Evolutionary conservation across 2,329 filamentous ascomycete species (phyloP), one percentile per base, ranked within the genome.

Genomic region (Emmonsia crescens): DNA sequence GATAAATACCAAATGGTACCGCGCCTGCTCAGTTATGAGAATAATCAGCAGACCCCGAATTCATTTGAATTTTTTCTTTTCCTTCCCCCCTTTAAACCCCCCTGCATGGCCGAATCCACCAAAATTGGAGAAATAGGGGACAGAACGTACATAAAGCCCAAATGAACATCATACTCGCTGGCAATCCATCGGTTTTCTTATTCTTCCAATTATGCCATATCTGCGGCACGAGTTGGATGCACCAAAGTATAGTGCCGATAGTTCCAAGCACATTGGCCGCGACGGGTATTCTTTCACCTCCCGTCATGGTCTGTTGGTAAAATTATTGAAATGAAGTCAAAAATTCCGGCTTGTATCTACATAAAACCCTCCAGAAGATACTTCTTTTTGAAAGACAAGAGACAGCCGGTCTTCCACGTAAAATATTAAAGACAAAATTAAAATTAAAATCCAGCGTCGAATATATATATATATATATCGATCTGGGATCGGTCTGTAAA

Each of bases 121-220:
- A 24, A 54, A 21, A 54, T 36, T 54, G 3, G 29, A 54, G 14
- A 16, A 60, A 61, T 10, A 21, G 21, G 14, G 44, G 19, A 19
- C 4, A 1, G 58, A 21, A 69, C 72, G 56, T 66, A 74, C 83
- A 83, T 38, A 78, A 68, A n/a, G 81, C 83, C 84, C 84, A 87
- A 0, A 86, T 71, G 64, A 86, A 82, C 76, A 86, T 81, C 84
- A 87, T 87, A 24, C 72, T 67, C 0, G 77, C 78, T 0, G 84
- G 84, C 1, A 87, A 72, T 2, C 85, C 85, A 46, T 86, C 83
- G 0, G 84, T 86, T 63, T 78, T 80, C 68, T 87, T 86, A 14
- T 75, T 78, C 24, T 78, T 76, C 79, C 82, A 86, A 69, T 85
- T 87, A 63, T 82, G 79, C 81, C 82, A 85, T 74, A 87, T 85